These are phyloP conservation scores for Sarocladium kiliense DNA, from an alignment of 2,329 filamentous ascomycete genomes.

Conservation along the genomic window DNA sequence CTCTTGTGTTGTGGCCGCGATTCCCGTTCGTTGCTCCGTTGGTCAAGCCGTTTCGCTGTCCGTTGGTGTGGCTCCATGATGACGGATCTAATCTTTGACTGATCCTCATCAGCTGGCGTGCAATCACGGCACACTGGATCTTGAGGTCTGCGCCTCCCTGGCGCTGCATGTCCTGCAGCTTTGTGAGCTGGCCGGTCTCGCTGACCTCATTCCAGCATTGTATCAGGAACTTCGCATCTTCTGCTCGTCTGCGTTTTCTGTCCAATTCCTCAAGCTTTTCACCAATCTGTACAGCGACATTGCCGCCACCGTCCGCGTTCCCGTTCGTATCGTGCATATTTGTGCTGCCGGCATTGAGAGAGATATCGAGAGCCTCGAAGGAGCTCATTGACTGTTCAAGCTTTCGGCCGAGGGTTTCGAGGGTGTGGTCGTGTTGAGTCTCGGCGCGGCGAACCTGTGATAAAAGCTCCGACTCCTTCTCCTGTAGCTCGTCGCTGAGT, in stretches of 20 bases:
- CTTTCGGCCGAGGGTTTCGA: constrained; percentile 81
- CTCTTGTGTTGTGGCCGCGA: constrained; percentile 62
- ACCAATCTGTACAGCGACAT: constrained; percentile 90
- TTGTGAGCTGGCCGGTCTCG: constrained; percentile 78
- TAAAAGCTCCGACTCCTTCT: constrained; percentile 83
- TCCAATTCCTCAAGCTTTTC: constrained; percentile 92
- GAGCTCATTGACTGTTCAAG: constrained; percentile 87
- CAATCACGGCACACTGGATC: constrained; percentile 89
- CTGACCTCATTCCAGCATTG: constrained; percentile 96
- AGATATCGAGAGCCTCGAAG: constrained; percentile 85
- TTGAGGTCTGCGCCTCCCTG: constrained; percentile 87
- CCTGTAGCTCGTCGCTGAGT: constrained; percentile 78
- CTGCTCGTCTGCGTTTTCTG: constrained; percentile 79
- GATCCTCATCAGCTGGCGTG: constrained; percentile 87
- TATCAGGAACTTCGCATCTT: constrained; percentile 92
- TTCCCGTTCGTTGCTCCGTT: constrained; percentile 40
- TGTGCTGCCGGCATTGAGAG: constrained; percentile 60
- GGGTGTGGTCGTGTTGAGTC: constrained; percentile 83
- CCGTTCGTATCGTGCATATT: constrained; percentile 26
- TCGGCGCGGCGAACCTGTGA: constrained; percentile 89
- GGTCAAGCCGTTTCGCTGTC: constrained; percentile 42
- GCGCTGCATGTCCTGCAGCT: constrained; percentile 82
- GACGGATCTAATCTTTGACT: constrained; percentile 81
- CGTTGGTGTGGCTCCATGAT: constrained; percentile 63
- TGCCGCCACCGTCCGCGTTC: constrained; percentile 60